These are phyloP conservation scores for Linderniella brevidens DNA, from an alignment of 257 asterid species.

Conservation along the genomic window DNA sequence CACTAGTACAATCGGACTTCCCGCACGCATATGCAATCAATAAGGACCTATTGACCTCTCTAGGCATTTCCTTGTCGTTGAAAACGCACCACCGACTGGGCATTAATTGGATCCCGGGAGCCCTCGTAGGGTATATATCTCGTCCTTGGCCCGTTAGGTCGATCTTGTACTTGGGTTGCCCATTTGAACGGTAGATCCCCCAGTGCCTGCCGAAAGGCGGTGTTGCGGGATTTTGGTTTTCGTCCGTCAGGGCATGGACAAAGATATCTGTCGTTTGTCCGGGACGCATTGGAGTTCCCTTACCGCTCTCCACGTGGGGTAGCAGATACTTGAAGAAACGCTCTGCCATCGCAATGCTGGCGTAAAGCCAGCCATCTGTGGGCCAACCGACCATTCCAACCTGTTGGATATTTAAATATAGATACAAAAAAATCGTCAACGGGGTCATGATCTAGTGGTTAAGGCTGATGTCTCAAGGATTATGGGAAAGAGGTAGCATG, in stretches of 20 bases:
- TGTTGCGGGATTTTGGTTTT: neutral
- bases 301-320: conserved; percentile 8
- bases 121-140: conserved; percentile 14
- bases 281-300: conserved; percentile 32
- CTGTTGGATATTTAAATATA: too few species aligned
- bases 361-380: conserved; percentile 23
- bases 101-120: conserved; percentile 22
- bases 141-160: conserved; percentile 30
- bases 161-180: conserved; percentile 31
- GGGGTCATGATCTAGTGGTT: too few species aligned
- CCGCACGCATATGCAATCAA: neutral
- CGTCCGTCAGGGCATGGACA: conserved; percentile 19
- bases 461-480: too few species aligned
- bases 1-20: conserved; percentile 18
- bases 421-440: too few species aligned
- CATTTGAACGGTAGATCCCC: conserved; percentile 32
- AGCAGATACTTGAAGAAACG: conserved; percentile 17
- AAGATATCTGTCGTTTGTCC: conserved; percentile 15
- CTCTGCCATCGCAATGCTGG: conserved; percentile 14
- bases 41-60: neutral
- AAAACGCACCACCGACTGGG: conserved; percentile 28
- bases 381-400: conserved; percentile 24
- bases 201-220: conserved; percentile 19
- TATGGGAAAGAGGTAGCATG: too few species aligned
- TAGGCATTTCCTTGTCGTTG: neutral